Conservation (phyloP, 495 filamentous ascomycete species). For the Xylaria cubensis region DNA sequence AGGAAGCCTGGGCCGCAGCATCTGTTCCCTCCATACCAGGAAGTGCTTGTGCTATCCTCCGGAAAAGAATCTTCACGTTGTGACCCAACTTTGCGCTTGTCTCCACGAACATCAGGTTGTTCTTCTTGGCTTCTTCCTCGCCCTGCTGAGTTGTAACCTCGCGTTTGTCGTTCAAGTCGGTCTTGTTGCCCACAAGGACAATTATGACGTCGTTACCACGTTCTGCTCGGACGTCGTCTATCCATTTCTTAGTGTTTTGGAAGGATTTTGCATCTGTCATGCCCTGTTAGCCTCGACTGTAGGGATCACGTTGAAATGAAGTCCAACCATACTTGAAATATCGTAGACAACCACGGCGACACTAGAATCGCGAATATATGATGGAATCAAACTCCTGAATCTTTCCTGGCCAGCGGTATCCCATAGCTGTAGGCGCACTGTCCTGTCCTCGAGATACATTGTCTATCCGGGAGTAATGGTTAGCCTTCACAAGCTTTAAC, state of each 20-base stretch:
- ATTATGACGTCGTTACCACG: constrained; percentile 98
- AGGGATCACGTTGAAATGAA: constrained; percentile 1
- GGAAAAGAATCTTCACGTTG: constrained; percentile 96
- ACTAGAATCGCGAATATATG: constrained; percentile 95
- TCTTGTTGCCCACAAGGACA: constrained; percentile 98
- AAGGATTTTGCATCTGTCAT: constrained; percentile 82
- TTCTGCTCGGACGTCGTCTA: constrained; percentile 96
- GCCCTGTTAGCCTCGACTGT: constrained; percentile 27
- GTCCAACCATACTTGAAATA: constrained; percentile 71
- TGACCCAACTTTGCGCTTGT: constrained; percentile 98
- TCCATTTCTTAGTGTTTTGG: constrained; percentile 98
- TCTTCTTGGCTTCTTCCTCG: constrained; percentile 98
- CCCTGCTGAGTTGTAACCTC: constrained; percentile 94
- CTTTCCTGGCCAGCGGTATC: constrained; percentile 97
- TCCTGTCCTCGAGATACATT: constrained; percentile 99
- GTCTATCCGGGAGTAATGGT: constrained; percentile 62
- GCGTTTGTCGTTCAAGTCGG: constrained; percentile 94
- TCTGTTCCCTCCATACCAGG: constrained; percentile 95
- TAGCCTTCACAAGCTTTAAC: constrained; percentile 28
- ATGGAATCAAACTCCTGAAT: constrained; percentile 95
- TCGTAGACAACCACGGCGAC: constrained; percentile 99
- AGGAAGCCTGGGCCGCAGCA: constrained; percentile 65
- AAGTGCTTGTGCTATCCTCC: constrained; percentile 94
- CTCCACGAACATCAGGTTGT: constrained; percentile 97
- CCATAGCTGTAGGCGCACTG: constrained; percentile 96